A percentile compares a stretch with the other conserved stretches of the same genome.
These are phyloP conservation scores for Pachyrhizus erosus DNA, from an alignment of 306 rosid species.

Conservation along the genomic window DNA sequence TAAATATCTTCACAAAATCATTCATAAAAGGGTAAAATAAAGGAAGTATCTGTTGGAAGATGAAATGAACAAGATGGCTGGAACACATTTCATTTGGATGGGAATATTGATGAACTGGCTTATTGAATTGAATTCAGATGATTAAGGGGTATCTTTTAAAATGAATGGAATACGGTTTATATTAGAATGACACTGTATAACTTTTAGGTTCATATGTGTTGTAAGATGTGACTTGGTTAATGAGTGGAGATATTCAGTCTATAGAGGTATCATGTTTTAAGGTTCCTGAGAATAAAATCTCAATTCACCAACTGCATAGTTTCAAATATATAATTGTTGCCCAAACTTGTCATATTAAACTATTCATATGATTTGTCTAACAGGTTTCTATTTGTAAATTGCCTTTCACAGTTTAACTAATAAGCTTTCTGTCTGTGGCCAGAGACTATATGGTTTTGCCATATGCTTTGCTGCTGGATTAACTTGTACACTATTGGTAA, in stretches of 20 bases:
- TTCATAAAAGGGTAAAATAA: too few species aligned
- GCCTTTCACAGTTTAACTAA: constrained; percentile 40
- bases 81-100: background rate
- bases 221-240: background rate
- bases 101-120: background rate
- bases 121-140: background rate
- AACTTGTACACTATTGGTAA: constrained; percentile 84
- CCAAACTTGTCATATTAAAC: constrained; percentile 8
- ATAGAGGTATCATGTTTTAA: background rate
- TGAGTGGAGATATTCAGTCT: background rate
- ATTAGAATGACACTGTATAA: background rate
- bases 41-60: too few species aligned
- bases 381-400: constrained; percentile 12
- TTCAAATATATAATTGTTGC: background rate
- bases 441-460: constrained; percentile 90
- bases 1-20: too few species aligned
- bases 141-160: too few species aligned
- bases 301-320: background rate
- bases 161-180: too few species aligned
- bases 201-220: background rate
- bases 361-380: constrained; percentile 29
- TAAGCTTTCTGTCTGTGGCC: constrained; percentile 41
- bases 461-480: constrained; percentile 87
- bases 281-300: background rate
- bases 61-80: too few species aligned